Base-by-base conservation (phyloP, 495 filamentous ascomycete genomes). In the Barbatosphaeria neglecta region DNA sequence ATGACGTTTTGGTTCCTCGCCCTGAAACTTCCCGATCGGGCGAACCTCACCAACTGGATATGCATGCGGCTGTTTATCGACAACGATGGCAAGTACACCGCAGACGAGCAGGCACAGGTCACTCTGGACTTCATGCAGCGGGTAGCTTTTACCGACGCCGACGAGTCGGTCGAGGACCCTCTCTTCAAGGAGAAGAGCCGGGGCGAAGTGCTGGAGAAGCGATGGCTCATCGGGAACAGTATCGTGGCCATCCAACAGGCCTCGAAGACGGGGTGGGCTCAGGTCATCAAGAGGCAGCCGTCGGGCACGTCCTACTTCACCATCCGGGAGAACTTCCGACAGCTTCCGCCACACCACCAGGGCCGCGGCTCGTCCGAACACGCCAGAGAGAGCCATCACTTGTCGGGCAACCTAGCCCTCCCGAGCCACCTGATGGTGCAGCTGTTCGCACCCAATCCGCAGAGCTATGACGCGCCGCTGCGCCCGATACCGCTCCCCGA, bases 1-100 rank as follows among this genome's bases (percentile, higher is more conserved):
- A 87, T 97, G 53, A 86, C 86, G 3, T 95, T 94, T 55, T 99
- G 93, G 93, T 97, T 95, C 60, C 68, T 97, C 44, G 84, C 86
- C 6, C 60, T 97, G 49, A 89, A 84, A 59, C 73, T 95, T 25
- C 72, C 80, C 35, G 88, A 96, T 51, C 82, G 93, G 22, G 74
- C 80, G 16, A 86, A 80, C 49, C 83, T 93, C 49, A 86, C 94
- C 39, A 78, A 80, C 39, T 96, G 87, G 87, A 95, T 97, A 50
- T 82, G 85, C n/a, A 88, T 84, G 58, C 83, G 86, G 48, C 72
- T 99, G 23, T 84, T 86, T 20, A 77, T 72, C 4, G 84, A 94
- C 53, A 75, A 77, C 16, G 72, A 82, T 51, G 87, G 86, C 6
- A 79, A 77, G 22, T 78, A 85, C 23, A 77, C 76, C 22, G 74